Conservation (phyloP, 2,329 filamentous ascomycete genomes). For the Byssoonygena ceratinophila region DNA sequence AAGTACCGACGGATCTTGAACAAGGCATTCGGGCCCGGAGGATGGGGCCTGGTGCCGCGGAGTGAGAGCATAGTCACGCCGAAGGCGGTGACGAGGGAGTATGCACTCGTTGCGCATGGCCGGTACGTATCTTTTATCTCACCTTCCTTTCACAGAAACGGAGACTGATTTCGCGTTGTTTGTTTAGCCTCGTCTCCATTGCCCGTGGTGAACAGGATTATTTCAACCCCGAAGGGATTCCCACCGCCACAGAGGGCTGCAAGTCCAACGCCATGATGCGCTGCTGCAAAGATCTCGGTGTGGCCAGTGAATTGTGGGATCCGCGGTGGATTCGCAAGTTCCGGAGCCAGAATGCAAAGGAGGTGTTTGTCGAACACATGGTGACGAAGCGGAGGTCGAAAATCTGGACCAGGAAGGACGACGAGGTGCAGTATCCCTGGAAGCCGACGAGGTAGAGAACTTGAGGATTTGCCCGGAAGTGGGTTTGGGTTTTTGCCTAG, state of each 20-base stretch:
- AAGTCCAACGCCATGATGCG: slow-evolving; percentile 97
- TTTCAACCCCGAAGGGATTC: slow-evolving; percentile 79
- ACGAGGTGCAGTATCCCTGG: slow-evolving; percentile 56
- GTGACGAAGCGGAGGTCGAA: slow-evolving; percentile 80
- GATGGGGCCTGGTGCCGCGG: slow-evolving; percentile 84
- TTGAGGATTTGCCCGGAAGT: neutral
- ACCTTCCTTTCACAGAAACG: neutral
- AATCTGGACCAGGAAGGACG: slow-evolving; percentile 77
- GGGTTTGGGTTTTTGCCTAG: neutral
- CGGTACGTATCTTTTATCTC: slow-evolving; percentile 45
- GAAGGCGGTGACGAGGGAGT: slow-evolving; percentile 75
- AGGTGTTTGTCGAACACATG: slow-evolving; percentile 83
- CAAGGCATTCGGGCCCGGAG: slow-evolving; percentile 81
- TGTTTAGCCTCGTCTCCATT: slow-evolving; percentile 68
- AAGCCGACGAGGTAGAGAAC: slow-evolving; percentile 29
- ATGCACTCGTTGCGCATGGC: slow-evolving; percentile 78
- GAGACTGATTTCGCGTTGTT: neutral
- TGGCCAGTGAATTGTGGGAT: slow-evolving; percentile 94
- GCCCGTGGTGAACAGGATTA: slow-evolving; percentile 91
- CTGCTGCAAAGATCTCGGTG: slow-evolving; percentile 94
- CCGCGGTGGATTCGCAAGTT: slow-evolving; percentile 79
- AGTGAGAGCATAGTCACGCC: slow-evolving; percentile 77
- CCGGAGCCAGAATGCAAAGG: slow-evolving; percentile 60
- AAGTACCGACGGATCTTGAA: slow-evolving; percentile 92
- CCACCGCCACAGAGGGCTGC: slow-evolving; percentile 89